These are phyloP conservation scores for Pseudognaphalium luteoalbum DNA, from an alignment of 129 eudicot genomes.

Conservation along the genomic window DNA sequence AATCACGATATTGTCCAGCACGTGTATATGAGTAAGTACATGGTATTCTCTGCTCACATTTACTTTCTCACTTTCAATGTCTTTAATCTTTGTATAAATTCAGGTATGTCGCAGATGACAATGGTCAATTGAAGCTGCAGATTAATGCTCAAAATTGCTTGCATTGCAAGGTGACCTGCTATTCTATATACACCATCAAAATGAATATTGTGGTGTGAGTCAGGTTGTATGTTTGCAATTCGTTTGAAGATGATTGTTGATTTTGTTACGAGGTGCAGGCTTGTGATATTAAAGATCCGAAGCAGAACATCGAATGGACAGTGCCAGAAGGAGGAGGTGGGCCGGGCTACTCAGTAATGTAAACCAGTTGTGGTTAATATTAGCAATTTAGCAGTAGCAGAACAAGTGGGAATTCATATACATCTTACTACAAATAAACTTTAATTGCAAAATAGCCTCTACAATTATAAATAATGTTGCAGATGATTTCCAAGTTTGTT, in stretches of 20 bases:
- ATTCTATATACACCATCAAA: conserved; percentile 7
- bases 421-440: neutral
- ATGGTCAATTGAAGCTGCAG: conserved; percentile 78
- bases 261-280: conserved; percentile 51
- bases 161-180: conserved; percentile 80
- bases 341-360: conserved; percentile 89
- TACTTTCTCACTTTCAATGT: neutral
- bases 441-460: neutral
- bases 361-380: conserved; percentile 18
- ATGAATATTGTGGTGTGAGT: neutral
- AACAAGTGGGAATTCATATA: conserved; percentile 13
- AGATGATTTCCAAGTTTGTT: neutral
- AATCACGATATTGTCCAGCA: conserved; percentile 93
- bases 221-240: neutral
- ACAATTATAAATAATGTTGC: neutral
- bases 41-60: neutral
- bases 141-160: conserved; percentile 96
- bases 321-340: conserved; percentile 99
- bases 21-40: conserved; percentile 89
- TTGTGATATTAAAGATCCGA: conserved; percentile 96
- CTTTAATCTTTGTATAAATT: neutral
- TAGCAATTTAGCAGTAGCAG: neutral
- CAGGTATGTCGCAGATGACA: conserved; percentile 78
- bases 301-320: conserved; percentile 92
- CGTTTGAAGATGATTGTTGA: conserved; percentile 13